A percentile compares a stretch with the other conserved stretches of the same genome.
Conservation (phyloP, 768 basidiomycete genomes). For the Rhizopogon roseolus region DNA sequence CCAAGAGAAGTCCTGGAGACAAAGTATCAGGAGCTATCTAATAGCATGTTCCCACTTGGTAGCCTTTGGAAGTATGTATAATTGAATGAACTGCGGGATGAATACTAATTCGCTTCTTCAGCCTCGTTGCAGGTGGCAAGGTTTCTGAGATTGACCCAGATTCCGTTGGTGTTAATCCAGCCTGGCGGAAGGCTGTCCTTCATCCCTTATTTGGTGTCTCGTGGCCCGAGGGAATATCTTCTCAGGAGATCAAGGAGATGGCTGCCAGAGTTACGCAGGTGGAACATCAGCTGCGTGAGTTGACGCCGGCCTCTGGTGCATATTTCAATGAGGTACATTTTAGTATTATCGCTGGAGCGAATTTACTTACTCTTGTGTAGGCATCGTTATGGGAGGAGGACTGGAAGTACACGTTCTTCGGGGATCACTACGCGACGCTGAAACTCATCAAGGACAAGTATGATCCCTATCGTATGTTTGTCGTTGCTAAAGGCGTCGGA, state of each 20-base stretch:
- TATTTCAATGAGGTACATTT: constrained; percentile 45
- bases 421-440: constrained; percentile 35
- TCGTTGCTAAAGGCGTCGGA: constrained; percentile 43
- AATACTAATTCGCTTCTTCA: constrained; percentile 15
- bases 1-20: constrained; percentile 22
- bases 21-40: constrained; percentile 18
- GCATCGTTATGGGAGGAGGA: constrained; percentile 39
- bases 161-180: constrained; percentile 41
- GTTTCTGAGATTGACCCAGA: constrained; percentile 33
- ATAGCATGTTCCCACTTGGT: constrained; percentile 8
- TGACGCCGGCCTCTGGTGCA: constrained; percentile 30
- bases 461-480: constrained; percentile 41
- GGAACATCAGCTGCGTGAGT: constrained; percentile 13
- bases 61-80: constrained; percentile 1
- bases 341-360: neutral
- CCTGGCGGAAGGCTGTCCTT: constrained; percentile 39
- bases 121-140: constrained; percentile 40
- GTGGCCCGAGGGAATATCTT: constrained; percentile 17
- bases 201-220: constrained; percentile 18
- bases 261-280: constrained; percentile 10
- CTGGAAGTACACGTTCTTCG: constrained; percentile 42
- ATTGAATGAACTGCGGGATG: neutral
- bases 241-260: constrained; percentile 9
- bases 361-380: constrained; percentile 15
- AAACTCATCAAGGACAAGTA: constrained; percentile 40